A percentile compares a stretch with the other conserved stretches of the same genome.
These are phyloP conservation scores for Anthoceros angustus DNA, from an alignment of 225 moss, liverwort and hornwort genomes.

Conservation along the genomic window DNA sequence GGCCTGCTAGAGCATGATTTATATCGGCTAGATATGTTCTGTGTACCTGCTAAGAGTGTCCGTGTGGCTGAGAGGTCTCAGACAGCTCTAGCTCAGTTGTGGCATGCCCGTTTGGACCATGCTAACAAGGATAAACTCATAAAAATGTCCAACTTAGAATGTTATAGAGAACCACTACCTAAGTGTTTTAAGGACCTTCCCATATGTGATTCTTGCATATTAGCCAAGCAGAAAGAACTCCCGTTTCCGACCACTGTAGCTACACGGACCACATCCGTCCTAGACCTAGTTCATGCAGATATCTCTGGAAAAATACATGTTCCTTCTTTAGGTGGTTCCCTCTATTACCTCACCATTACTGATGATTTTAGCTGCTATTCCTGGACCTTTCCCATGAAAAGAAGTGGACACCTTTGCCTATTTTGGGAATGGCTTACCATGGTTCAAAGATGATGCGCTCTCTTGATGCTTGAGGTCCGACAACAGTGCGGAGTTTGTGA, in stretches of 20 bases:
- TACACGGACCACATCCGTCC: background rate
- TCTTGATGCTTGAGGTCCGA: background rate
- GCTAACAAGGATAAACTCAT: background rate
- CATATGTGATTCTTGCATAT: background rate
- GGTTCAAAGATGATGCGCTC: background rate
- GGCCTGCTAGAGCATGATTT: background rate
- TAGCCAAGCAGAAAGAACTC: conserved; percentile 1
- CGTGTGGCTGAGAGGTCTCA: conserved; percentile 1
- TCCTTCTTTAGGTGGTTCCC: too few species aligned
- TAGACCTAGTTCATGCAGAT: background rate
- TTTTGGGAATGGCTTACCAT: too few species aligned
- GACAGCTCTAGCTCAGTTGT: background rate
- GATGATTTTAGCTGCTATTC: background rate
- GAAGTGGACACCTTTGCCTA: conserved; percentile 1
- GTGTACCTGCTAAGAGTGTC: background rate
- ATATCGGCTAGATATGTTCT: background rate
- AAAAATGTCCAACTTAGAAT: background rate
- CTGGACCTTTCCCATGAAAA: conserved; percentile 1
- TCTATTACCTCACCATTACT: too few species aligned
- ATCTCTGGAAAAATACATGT: too few species aligned
- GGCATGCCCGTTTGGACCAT: too few species aligned
- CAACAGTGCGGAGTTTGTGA: background rate
- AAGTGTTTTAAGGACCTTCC: conserved; percentile 1
- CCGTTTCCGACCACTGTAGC: background rate
- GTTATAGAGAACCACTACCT: conserved; percentile 1